phyloP scores from a whole-genome alignment of 331 rosid genomes.

The Cydonia oblonga region DNA sequence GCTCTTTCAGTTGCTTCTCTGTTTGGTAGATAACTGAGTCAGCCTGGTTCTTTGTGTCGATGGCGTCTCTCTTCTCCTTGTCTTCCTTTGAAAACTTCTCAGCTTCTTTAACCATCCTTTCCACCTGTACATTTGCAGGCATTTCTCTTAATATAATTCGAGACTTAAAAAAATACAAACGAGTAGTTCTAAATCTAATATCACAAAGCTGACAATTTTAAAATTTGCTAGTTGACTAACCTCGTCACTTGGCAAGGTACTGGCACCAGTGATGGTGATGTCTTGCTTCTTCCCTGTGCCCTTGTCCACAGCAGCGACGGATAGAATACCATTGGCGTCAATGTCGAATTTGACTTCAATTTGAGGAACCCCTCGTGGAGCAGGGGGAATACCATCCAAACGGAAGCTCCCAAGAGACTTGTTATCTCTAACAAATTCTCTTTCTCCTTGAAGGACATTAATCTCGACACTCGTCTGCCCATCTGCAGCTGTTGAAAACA shows the following conservation, averaged over 20 bases:
- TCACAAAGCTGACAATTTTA: neutral
- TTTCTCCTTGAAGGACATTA: conserved; percentile 29
- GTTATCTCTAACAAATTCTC: conserved; percentile 31
- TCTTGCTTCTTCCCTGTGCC: conserved; percentile 30
- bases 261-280: conserved; percentile 29
- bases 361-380: conserved; percentile 29
- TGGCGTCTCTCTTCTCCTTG: conserved; percentile 28
- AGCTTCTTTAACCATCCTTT: conserved; percentile 25
- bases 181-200: neutral
- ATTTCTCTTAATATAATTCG: neutral
- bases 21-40: conserved; percentile 29
- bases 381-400: conserved; percentile 31
- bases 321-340: conserved; percentile 29
- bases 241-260: conserved; percentile 31
- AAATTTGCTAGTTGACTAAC: neutral
- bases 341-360: conserved; percentile 30
- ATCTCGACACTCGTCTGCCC: conserved; percentile 32
- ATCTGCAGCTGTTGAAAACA: conserved; percentile 31
- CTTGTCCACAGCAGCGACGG: conserved; percentile 26
- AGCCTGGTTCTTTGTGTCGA: conserved; percentile 30
- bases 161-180: neutral
- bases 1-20: conserved; percentile 31
- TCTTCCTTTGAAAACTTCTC: conserved; percentile 24
- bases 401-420: conserved; percentile 32
- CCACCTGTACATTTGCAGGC: conserved; percentile 10